phyloP scores from a whole-genome alignment of 2,329 filamentous ascomycete genomes.

The Pleurostoma richardsiae region DNA sequence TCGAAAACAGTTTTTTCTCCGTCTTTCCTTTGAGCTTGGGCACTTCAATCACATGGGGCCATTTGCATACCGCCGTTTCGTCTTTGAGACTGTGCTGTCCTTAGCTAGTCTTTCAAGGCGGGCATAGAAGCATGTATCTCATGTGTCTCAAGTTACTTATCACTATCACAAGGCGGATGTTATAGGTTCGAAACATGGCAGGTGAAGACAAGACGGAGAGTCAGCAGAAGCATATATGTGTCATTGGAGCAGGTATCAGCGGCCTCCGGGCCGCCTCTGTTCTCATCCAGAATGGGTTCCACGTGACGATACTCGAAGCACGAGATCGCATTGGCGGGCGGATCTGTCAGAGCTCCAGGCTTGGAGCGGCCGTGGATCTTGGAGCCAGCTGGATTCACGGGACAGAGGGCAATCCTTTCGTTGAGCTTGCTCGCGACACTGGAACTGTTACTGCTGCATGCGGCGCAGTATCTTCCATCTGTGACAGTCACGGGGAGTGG shows the following conservation, averaged over 20 bases:
- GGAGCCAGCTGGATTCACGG: background rate
- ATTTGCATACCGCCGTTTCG: no score
- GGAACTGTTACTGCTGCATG: background rate
- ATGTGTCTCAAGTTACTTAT: no score
- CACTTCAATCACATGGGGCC: no score
- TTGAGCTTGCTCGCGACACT: background rate
- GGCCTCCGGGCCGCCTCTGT: conserved; percentile 53
- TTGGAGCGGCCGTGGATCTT: background rate
- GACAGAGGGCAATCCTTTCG: background rate
- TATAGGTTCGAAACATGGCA: no score
- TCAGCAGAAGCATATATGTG: no score
- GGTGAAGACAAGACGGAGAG: no score
- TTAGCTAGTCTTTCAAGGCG: no score
- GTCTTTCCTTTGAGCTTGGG: no score
- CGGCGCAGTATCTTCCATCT: background rate
- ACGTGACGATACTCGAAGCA: conserved; percentile 54
- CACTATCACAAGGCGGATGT: no score
- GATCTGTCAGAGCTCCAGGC: conserved; percentile 23
- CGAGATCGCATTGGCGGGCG: conserved; percentile 50
- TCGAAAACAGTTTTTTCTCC: no score
- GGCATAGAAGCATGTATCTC: no score
- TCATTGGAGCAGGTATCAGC: conserved; percentile 53
- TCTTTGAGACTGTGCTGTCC: no score
- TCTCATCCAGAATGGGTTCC: conserved; percentile 43
- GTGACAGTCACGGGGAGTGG: background rate